These are phyloP conservation scores for Mucor sp. DNA, from an alignment of 371 early-diverging fungal species.

Conservation along the genomic window DNA sequence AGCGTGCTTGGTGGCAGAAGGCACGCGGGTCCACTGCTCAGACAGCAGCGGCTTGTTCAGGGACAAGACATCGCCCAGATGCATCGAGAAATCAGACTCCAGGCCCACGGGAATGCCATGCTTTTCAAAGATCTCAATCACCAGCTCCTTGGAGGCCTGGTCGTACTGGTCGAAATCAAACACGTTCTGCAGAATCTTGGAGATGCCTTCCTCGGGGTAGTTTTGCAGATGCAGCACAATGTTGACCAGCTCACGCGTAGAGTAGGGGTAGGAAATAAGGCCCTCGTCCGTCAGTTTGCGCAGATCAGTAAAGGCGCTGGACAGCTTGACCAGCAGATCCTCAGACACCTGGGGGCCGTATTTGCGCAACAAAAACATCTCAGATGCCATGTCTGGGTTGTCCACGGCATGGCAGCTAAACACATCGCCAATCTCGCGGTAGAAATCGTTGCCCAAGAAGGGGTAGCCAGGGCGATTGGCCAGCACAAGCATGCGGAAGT, in stretches of 20 bases:
- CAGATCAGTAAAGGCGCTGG: slow-evolving; percentile 76
- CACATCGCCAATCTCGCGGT: slow-evolving; percentile 81
- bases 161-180: slow-evolving; percentile 87
- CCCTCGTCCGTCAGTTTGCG: slow-evolving; percentile 80
- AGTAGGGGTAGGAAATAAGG: slow-evolving; percentile 83
- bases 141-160: slow-evolving; percentile 61
- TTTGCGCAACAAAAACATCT: slow-evolving; percentile 71
- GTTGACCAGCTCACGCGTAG: slow-evolving; percentile 83
- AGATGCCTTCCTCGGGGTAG: slow-evolving; percentile 76
- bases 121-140: slow-evolving; percentile 77
- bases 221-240: slow-evolving; percentile 76
- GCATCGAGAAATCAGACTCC: slow-evolving; percentile 72
- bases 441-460: slow-evolving; percentile 85
- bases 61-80: slow-evolving; percentile 57
- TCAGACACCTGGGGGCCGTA: slow-evolving; percentile 77
- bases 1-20: slow-evolving; percentile 8
- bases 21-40: slow-evolving; percentile 63
- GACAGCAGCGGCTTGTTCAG: slow-evolving; percentile 58
- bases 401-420: slow-evolving; percentile 80
- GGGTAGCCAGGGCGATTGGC: slow-evolving; percentile 86
- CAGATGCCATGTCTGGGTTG: slow-evolving; percentile 78
- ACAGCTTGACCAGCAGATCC: slow-evolving; percentile 66
- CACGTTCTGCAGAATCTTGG: slow-evolving; percentile 77
- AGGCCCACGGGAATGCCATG: slow-evolving; percentile 79
- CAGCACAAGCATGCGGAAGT: slow-evolving; percentile 84